Conservation (phyloP, 192 early-diverging fungal genomes). For the Entomortierella chlamydospora region DNA sequence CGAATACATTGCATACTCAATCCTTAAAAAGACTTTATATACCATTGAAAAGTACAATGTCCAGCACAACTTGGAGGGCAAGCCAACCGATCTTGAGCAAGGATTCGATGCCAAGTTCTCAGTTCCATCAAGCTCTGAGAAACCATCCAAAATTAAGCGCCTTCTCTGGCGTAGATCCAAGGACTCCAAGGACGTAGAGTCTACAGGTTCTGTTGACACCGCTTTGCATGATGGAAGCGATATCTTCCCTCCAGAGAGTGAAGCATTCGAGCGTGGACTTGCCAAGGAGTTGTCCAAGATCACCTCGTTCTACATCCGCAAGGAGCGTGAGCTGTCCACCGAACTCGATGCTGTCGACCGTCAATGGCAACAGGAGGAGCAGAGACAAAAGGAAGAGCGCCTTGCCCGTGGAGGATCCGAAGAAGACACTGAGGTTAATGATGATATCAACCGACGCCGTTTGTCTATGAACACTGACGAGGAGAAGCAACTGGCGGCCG, state of each 20-base stretch:
- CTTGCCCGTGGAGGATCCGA: conserved; percentile 4
- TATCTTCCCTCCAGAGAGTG: conserved; percentile 52
- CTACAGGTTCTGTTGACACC: conserved; percentile 14
- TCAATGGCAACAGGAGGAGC: conserved; percentile 41
- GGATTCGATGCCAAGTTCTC: not conserved
- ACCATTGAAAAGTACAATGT: conserved; percentile 74
- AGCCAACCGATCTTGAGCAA: conserved; percentile 26
- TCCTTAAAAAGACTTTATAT: conserved; percentile 84
- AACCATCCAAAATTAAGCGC: conserved; percentile 22
- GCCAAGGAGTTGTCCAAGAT: conserved; percentile 76
- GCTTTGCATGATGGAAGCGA: conserved; percentile 26
- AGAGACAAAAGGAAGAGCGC: conserved; percentile 25
- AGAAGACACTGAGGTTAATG: not conserved
- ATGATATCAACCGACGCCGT: conserved; percentile 17
- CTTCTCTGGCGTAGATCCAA: conserved; percentile 12
- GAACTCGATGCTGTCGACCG: conserved; percentile 66
- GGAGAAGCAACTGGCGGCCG: conserved; percentile 24
- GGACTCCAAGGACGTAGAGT: conserved; percentile 4
- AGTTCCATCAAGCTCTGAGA: conserved; percentile 1
- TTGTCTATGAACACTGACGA: conserved; percentile 35
- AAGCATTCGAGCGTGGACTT: conserved; percentile 27
- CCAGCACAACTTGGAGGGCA: conserved; percentile 22
- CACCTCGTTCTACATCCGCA: conserved; percentile 83
- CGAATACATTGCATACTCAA: conserved; percentile 82
- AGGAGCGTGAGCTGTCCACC: conserved; percentile 82